These are phyloP conservation scores for Scedosporium minutisporum DNA, from an alignment of 2,329 filamentous ascomycete genomes.

Conservation along the genomic window DNA sequence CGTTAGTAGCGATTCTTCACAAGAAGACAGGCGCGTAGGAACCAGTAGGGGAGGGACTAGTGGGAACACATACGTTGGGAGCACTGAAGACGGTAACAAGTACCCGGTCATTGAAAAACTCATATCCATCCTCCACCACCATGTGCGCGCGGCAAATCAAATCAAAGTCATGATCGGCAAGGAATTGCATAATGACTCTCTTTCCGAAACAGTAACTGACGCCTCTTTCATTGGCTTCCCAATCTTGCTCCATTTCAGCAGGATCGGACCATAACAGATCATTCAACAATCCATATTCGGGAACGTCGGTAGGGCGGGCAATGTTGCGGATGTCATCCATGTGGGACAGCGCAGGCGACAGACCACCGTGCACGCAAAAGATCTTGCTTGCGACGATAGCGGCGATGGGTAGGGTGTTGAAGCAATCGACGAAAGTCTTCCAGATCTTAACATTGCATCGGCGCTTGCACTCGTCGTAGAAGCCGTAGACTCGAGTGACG, in stretches of 20 bases:
- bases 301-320: slow-evolving; percentile 89
- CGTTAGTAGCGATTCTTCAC: slow-evolving; percentile 16
- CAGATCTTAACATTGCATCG: slow-evolving; percentile 94
- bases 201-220: slow-evolving; percentile 99
- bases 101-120: slow-evolving; percentile 94
- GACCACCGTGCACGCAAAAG: slow-evolving; percentile 90
- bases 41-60: background rate
- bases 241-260: slow-evolving; percentile 94
- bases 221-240: slow-evolving; percentile 94
- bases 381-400: slow-evolving; percentile 97
- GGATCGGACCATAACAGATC: slow-evolving; percentile 96
- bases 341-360: slow-evolving; percentile 83
- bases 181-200: slow-evolving; percentile 93
- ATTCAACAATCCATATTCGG: slow-evolving; percentile 90
- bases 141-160: slow-evolving; percentile 95
- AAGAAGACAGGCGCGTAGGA: background rate
- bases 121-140: slow-evolving; percentile 98
- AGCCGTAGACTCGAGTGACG: slow-evolving; percentile 90
- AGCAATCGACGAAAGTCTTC: slow-evolving; percentile 96
- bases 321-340: slow-evolving; percentile 99
- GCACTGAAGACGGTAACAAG: slow-evolving; percentile 96
- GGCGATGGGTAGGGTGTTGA: slow-evolving; percentile 91
- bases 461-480: slow-evolving; percentile 97
- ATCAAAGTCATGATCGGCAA: slow-evolving; percentile 92
- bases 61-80: slow-evolving; percentile 67